These are phyloP conservation scores for Heterobasidion occidentale DNA, from an alignment of 1,284 basidiomycete species.

Conservation along the genomic window DNA sequence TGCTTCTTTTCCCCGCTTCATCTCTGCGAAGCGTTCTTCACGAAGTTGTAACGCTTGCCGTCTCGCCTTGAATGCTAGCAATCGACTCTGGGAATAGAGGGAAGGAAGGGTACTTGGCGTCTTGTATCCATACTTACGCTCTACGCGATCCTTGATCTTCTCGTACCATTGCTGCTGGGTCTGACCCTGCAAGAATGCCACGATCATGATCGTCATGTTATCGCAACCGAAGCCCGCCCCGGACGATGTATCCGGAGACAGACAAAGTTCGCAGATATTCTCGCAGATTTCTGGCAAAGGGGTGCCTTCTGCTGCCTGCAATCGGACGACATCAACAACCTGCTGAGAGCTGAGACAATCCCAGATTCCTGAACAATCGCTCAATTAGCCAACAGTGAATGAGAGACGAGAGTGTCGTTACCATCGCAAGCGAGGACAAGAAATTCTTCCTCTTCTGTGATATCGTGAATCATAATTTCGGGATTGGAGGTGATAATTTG, in stretches of 20 bases:
- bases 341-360: conserved; percentile 94
- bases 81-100: conserved; percentile 55
- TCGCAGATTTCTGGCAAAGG: conserved; percentile 81
- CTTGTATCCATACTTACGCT: conserved; percentile 61
- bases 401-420: conserved; percentile 27
- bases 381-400: conserved; percentile 6
- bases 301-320: conserved; percentile 77
- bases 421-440: conserved; percentile 95
- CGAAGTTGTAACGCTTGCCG: neutral
- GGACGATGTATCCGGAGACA: conserved; percentile 90
- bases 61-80: conserved; percentile 52
- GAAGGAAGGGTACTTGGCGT: conserved; percentile 66
- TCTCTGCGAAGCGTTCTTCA: neutral
- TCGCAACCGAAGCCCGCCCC: conserved; percentile 95
- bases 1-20: neutral
- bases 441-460: conserved; percentile 92
- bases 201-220: conserved; percentile 96
- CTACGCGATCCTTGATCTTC: conserved; percentile 85
- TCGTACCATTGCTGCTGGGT: conserved; percentile 90
- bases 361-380: conserved; percentile 85
- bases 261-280: conserved; percentile 87
- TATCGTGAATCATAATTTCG: conserved; percentile 78
- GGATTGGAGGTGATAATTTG: conserved; percentile 97
- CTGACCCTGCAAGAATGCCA: conserved; percentile 82
- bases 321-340: conserved; percentile 85